Evolutionary conservation across 1,139 yeast species (phyloP).

Genomic region (Yamadazyma friedrichii): DNA sequence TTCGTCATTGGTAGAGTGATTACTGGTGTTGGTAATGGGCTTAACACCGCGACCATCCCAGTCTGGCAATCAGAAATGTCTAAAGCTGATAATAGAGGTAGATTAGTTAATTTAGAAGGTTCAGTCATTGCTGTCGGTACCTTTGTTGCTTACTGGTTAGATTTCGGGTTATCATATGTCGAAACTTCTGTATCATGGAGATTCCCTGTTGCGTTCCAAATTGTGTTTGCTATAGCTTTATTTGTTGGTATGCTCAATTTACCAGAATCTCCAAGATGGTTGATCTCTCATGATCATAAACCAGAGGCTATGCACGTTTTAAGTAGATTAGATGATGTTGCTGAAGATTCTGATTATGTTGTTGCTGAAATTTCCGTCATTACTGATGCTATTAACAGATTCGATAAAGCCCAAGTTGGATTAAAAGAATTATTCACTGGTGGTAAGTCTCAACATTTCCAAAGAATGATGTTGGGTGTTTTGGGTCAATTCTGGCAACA

Average conservation of each 20-base stretch:
- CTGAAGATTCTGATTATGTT: conserved; percentile 43
- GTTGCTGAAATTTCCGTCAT: conserved; percentile 39
- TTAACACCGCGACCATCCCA: conserved; percentile 39
- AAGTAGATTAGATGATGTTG: conserved; percentile 34
- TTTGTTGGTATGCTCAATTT: conserved; percentile 18
- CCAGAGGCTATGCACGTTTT: conserved; percentile 46
- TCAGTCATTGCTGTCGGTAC: conserved; percentile 56
- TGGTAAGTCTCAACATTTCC: conserved; percentile 54
- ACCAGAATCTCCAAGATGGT: conserved; percentile 29
- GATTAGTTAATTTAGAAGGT: conserved; percentile 66
- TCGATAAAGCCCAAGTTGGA: conserved; percentile 34
- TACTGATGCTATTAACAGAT: conserved; percentile 40
- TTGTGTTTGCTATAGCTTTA: conserved; percentile 19
- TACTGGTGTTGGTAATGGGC: conserved; percentile 43
- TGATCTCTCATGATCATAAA: conserved; percentile 49
- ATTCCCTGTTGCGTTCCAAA: conserved; percentile 26
- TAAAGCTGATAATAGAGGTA: conserved; percentile 38
- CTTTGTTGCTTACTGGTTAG: conserved; percentile 32
- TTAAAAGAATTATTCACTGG: conserved; percentile 51
- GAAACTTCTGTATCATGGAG: conserved; percentile 31
- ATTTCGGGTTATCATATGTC: conserved; percentile 64
- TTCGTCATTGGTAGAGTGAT: conserved; percentile 47
- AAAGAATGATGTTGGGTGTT: conserved; percentile 57
- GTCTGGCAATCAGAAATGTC: conserved; percentile 38
- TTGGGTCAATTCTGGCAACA: conserved; percentile 51